phyloP scores from a whole-genome alignment of 208 protist genomes.

The Angomonas ambiguus region DNA sequence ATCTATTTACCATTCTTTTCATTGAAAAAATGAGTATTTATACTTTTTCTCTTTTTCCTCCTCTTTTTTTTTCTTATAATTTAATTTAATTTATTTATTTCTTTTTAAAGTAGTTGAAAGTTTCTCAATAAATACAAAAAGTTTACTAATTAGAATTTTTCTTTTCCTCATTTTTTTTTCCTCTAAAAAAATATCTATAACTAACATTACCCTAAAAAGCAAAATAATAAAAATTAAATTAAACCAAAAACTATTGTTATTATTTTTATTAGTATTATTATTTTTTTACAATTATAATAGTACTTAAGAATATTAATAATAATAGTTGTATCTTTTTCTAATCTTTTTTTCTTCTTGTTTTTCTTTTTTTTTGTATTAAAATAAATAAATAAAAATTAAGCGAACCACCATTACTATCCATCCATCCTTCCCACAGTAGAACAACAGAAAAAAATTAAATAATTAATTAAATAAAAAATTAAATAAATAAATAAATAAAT shows the following conservation, averaged over 20 bases:
- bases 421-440: too few relatives aligned
- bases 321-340: background rate
- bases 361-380: constrained; percentile 2
- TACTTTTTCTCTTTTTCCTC: constrained; percentile 9
- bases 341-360: constrained; percentile 6
- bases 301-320: too few relatives aligned
- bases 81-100: background rate
- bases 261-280: background rate
- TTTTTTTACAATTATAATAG: too few relatives aligned
- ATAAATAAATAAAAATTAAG: constrained; percentile 1
- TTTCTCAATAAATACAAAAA: background rate
- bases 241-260: too few relatives aligned
- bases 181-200: constrained; percentile 3
- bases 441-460: too few relatives aligned
- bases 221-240: background rate
- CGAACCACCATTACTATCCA: constrained; percentile 10
- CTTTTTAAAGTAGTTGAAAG: constrained; percentile 1
- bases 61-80: constrained; percentile 2
- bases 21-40: background rate
- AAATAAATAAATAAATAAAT: background rate
- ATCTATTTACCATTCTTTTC: background rate
- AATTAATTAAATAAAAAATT: background rate
- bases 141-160: too few relatives aligned
- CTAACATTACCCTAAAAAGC: background rate
- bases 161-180: background rate